Evolutionary conservation across 1,139 yeast genomes (phyloP), one percentile per base, ranked within the genome.

Genomic region (Sugiyamaella pinicola): DNA sequence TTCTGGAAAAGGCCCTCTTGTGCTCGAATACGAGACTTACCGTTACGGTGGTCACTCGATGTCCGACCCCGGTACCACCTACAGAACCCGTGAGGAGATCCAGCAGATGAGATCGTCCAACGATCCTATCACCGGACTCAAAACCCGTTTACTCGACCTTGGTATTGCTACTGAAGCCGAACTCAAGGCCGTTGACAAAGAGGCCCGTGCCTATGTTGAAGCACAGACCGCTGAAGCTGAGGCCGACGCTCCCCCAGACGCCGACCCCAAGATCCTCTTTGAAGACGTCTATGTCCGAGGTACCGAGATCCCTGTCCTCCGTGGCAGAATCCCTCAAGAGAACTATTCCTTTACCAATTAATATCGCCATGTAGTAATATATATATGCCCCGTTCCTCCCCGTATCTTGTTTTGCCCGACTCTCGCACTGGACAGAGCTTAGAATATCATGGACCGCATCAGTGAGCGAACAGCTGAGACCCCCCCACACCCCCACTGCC

Each of bases 31-130:
- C 75, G 97, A 91, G 79, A 93, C 99, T 64, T 93, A 93, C 79
- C 86, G 99, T 81, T 93, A 93, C 74, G 98, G 99, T 79, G 99
- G 99, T 72, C 99, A 93, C 83, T 93, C 99, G 65, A 93, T 93
- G 98, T 91, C 97, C 64, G 98, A 93, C 76, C 98, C 98, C 68
- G 98, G 98, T 81, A 93, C 98, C 73, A 91, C 98, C 63, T 93
- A 93, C 84, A 85, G 98, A 83, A 93, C 99, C 71, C 90, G 99
- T 80, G 99, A 93, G 78, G 99, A 93, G 80, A 95, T 93, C 65
- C 98, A 91, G 78, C 95, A 93, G 80, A 91, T 93, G 97, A 87
- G 99, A 81, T 89, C 97, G 47, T 86, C 91, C 79, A 90, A 87
- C 73, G 99, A 93, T 74, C 97, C 98, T 66, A 90, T 93, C 74